Evolutionary conservation across 2,329 filamentous ascomycete species (phyloP).

Genomic region (Massarina eburnea): DNA sequence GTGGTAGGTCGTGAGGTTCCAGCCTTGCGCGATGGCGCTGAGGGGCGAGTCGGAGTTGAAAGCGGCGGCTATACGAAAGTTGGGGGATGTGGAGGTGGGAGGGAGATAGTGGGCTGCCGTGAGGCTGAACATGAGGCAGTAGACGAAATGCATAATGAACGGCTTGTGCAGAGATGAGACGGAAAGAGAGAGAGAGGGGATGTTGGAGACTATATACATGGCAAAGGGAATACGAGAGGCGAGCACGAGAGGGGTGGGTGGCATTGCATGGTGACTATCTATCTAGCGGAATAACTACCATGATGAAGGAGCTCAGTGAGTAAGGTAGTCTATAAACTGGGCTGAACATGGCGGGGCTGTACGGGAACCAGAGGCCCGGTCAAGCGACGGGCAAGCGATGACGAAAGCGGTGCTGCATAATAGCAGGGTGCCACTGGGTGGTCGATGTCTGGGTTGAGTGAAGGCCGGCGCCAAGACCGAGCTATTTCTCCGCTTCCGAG

Average conservation of each 20-base stretch:
- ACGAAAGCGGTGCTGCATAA: neutral
- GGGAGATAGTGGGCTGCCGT: neutral
- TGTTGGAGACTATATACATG: neutral
- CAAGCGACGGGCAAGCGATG: neutral
- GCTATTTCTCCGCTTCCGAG: conserved; percentile 1
- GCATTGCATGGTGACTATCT: neutral
- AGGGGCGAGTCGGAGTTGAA: conserved; percentile 1
- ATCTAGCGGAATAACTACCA: neutral
- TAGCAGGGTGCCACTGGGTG: neutral
- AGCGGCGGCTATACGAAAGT: conserved; percentile 9
- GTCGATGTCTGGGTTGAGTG: neutral
- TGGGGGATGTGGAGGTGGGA: conserved; percentile 1
- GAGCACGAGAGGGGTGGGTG: neutral
- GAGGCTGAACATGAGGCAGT: neutral
- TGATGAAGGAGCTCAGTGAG: too few species aligned
- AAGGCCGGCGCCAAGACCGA: conserved; percentile 2
- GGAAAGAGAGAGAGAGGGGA: neutral
- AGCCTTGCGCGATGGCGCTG: neutral
- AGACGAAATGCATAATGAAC: neutral
- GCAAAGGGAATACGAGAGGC: too few species aligned
- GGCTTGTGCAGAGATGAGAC: neutral
- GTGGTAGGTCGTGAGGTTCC: conserved; percentile 13
- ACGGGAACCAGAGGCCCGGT: too few species aligned
- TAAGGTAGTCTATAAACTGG: too few species aligned
- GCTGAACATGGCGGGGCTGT: too few species aligned